A percentile compares a stretch with the other conserved stretches of the same genome.
phyloP scores from a whole-genome alignment of 768 basidiomycete genomes.

The Holtermanniella nyarrowii region DNA sequence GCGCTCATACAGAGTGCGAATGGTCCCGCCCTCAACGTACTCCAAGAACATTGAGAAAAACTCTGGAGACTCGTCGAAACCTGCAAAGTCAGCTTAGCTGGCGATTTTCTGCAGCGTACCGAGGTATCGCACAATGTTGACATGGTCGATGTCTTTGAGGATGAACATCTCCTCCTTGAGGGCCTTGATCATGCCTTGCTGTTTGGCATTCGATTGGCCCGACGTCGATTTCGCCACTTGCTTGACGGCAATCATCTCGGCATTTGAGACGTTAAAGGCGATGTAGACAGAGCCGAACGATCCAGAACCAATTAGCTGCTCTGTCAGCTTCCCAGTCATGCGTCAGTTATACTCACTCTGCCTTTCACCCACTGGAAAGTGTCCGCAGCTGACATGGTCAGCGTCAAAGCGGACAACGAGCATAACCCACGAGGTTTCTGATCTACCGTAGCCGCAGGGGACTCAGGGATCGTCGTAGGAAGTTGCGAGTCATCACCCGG shows the following conservation, averaged over 20 bases:
- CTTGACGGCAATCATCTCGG: conserved; percentile 99
- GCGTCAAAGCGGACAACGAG: not conserved
- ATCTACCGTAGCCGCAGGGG: conserved; percentile 15
- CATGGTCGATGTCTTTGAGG: conserved; percentile 89
- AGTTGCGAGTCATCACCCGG: conserved; percentile 39
- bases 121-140: conserved; percentile 91
- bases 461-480: conserved; percentile 22
- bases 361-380: conserved; percentile 99
- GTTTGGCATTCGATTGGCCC: conserved; percentile 72
- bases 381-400: conserved; percentile 43
- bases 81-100: conserved; percentile 1
- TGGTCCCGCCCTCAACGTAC: conserved; percentile 95
- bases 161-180: conserved; percentile 90
- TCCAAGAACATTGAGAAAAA: conserved; percentile 97
- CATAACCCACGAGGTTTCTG: conserved; percentile 19
- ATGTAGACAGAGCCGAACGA: conserved; percentile 95
- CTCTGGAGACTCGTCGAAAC: conserved; percentile 64
- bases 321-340: not conserved
- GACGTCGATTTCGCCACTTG: conserved; percentile 78
- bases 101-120: conserved; percentile 43
- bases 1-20: conserved; percentile 76
- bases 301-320: conserved; percentile 87
- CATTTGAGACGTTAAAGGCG: conserved; percentile 87
- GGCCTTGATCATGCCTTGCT: conserved; percentile 75
- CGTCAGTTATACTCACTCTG: not conserved